phyloP scores from a whole-genome alignment of 495 filamentous ascomycete species.

The Lindgomyces ingoldianus region DNA sequence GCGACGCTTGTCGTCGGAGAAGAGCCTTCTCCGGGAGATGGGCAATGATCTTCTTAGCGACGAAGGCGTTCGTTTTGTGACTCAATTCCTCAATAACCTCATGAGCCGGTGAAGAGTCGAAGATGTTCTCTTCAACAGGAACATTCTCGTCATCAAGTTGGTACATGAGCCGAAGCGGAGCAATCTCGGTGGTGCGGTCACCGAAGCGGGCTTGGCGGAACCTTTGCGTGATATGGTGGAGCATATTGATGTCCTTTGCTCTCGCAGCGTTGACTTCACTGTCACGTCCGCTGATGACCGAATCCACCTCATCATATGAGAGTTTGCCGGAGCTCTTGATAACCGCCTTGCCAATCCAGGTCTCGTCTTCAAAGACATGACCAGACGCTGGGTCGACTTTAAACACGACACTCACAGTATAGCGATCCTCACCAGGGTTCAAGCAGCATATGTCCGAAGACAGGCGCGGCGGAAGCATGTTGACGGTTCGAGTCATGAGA shows the following conservation, averaged over 20 bases:
- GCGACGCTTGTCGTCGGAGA: constrained; percentile 79
- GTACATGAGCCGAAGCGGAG: constrained; percentile 83
- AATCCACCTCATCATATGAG: constrained; percentile 80
- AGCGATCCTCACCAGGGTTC: constrained; percentile 79
- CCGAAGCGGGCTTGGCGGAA: constrained; percentile 85
- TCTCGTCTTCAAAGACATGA: constrained; percentile 73
- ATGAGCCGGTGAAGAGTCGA: constrained; percentile 83
- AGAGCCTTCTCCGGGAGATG: constrained; percentile 90
- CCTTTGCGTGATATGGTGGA: constrained; percentile 77
- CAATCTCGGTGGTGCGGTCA: constrained; percentile 72
- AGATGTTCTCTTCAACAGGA: constrained; percentile 92
- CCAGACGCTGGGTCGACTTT: constrained; percentile 77
- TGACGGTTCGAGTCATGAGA: constrained; percentile 85
- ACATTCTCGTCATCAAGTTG: constrained; percentile 99
- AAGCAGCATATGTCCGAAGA: constrained; percentile 86
- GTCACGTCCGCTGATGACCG: constrained; percentile 64
- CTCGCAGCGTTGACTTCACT: constrained; percentile 61
- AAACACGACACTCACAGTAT: constrained; percentile 91
- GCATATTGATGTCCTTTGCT: constrained; percentile 69
- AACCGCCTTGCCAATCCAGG: constrained; percentile 91
- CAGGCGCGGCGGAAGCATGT: constrained; percentile 83
- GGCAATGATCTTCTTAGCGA: constrained; percentile 78
- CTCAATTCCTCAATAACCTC: constrained; percentile 94
- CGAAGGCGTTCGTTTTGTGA: constrained; percentile 84
- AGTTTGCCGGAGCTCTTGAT: constrained; percentile 88